A percentile compares a stretch with the other conserved stretches of the same genome.
Evolutionary conservation across 2,329 filamentous ascomycete genomes (phyloP).

Genomic region (Fusarium proliferatum): DNA sequence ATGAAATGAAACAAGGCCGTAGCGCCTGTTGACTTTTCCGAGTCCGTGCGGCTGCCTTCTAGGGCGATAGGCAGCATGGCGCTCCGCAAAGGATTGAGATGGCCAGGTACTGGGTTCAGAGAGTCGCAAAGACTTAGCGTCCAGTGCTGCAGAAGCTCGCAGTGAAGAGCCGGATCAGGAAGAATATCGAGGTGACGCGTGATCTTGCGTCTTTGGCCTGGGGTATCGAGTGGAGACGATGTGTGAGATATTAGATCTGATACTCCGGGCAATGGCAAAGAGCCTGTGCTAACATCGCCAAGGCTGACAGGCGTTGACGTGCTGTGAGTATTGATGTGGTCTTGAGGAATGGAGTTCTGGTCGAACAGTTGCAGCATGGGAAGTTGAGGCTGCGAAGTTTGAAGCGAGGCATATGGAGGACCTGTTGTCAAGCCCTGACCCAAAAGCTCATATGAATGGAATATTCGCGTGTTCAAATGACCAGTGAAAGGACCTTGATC

Average conservation of each 20-base stretch:
- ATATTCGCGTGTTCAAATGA: constrained; percentile 27
- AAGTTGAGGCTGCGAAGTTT: not conserved
- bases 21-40: constrained; percentile 33
- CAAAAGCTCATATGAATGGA: constrained; percentile 35
- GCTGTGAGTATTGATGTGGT: not conserved
- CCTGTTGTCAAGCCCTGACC: constrained; percentile 28
- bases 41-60: constrained; percentile 37
- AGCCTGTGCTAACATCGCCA: not conserved
- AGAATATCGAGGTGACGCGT: constrained; percentile 34
- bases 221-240: not conserved
- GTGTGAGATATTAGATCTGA: not conserved
- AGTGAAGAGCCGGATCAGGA: constrained; percentile 34
- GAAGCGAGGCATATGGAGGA: not conserved
- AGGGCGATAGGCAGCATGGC: constrained; percentile 43
- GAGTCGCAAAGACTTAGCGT: constrained; percentile 40
- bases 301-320: constrained; percentile 4
- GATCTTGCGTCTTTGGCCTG: not conserved
- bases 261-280: not conserved
- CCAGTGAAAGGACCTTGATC: constrained; percentile 10
- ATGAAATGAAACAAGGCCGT: constrained; percentile 41
- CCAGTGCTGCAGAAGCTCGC: constrained; percentile 40
- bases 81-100: constrained; percentile 36
- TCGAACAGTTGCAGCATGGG: not conserved
- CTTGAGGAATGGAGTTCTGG: not conserved
- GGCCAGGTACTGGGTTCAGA: constrained; percentile 35